Conservation (phyloP, 108 stramenopile species). For the Schizochytrium sp. region DNA sequence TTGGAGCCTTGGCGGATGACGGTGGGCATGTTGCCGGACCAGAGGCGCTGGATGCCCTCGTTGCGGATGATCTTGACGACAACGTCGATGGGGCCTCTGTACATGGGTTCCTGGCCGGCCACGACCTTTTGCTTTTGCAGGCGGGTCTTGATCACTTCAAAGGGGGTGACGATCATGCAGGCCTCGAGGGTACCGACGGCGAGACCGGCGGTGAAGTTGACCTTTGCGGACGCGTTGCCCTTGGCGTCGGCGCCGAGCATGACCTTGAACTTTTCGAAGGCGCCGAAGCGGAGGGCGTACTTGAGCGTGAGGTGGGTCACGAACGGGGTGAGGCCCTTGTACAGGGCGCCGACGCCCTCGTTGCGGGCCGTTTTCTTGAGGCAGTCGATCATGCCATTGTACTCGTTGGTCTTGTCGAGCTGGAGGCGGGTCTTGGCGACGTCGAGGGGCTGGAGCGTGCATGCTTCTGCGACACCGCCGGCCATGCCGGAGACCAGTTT, state of each 20-base stretch:
- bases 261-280: constrained; percentile 74
- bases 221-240: not conserved
- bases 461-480: constrained; percentile 21
- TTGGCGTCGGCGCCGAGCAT: constrained; percentile 24
- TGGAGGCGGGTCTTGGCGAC: constrained; percentile 26
- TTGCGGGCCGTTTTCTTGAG: constrained; percentile 58
- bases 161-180: constrained; percentile 52
- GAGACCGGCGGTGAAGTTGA: constrained; percentile 54
- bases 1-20: constrained; percentile 94
- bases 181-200: constrained; percentile 82
- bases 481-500: constrained; percentile 23
- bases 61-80: constrained; percentile 70
- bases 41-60: constrained; percentile 60
- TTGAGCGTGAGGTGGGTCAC: constrained; percentile 89
- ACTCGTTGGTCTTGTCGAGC: constrained; percentile 19
- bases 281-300: constrained; percentile 93
- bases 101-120: constrained; percentile 52
- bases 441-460: constrained; percentile 21
- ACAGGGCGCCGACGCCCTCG: constrained; percentile 85
- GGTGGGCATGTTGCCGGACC: constrained; percentile 81
- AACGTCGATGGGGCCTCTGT: constrained; percentile 83
- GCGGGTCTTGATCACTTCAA: constrained; percentile 17
- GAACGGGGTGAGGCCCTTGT: constrained; percentile 93
- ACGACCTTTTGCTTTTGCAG: constrained; percentile 43
- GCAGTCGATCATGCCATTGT: constrained; percentile 23